These are phyloP conservation scores for Fraxinus greggii DNA, from an alignment of 305 asterid genomes.

Conservation along the genomic window DNA sequence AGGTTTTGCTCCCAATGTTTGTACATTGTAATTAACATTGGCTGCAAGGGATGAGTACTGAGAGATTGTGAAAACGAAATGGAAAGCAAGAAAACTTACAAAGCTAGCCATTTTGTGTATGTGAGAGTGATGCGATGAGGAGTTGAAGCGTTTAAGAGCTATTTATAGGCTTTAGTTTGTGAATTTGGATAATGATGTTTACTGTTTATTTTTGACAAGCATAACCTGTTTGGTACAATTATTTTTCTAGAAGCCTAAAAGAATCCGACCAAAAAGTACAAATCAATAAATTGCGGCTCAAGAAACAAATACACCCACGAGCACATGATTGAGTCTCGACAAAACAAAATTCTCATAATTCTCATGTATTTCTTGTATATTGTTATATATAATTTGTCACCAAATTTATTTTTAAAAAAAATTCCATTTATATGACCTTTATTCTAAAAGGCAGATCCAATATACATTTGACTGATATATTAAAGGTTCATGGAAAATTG, in stretches of 20 bases:
- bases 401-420: too few relatives aligned
- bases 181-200: neutral
- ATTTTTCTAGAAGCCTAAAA: too few relatives aligned
- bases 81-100: neutral
- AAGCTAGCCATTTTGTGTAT: neutral
- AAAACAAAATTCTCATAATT: neutral
- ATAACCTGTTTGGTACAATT: too few relatives aligned
- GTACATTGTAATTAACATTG: conserved; percentile 40
- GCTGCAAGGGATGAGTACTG: conserved; percentile 26
- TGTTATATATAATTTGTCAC: too few relatives aligned
- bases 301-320: neutral
- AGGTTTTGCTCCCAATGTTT: conserved; percentile 46
- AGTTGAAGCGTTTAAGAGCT: neutral
- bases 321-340: neutral
- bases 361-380: too few relatives aligned
- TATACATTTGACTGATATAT: too few relatives aligned
- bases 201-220: neutral
- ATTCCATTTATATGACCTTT: too few relatives aligned
- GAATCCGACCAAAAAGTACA: too few relatives aligned
- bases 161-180: neutral
- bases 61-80: neutral
- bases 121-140: neutral
- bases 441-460: too few relatives aligned
- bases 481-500: too few relatives aligned
- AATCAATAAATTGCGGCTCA: neutral